These are phyloP conservation scores for Candida maltosa DNA, from an alignment of 805 yeast genomes.

Conservation along the genomic window DNA sequence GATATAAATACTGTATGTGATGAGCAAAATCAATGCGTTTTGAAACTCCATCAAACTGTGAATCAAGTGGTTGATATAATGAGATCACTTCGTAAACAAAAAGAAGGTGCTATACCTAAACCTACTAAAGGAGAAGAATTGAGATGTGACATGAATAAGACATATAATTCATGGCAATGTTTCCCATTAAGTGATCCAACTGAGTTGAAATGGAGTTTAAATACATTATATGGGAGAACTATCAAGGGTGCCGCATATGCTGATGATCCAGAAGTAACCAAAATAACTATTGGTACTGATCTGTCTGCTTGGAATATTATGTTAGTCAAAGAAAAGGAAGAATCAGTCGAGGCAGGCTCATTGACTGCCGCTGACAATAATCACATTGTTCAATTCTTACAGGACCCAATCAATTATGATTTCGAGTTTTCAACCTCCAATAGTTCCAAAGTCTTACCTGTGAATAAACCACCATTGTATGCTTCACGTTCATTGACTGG, in stretches of 20 bases:
- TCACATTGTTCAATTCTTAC: conserved; percentile 7
- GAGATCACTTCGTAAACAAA: conserved; percentile 58
- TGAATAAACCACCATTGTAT: conserved; percentile 54
- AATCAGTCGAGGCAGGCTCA: conserved; percentile 7
- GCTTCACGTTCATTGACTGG: conserved; percentile 90
- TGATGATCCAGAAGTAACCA: conserved; percentile 49
- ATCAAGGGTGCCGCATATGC: conserved; percentile 64
- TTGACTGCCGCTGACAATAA: conserved; percentile 12
- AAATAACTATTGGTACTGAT: conserved; percentile 16
- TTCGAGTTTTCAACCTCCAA: conserved; percentile 42
- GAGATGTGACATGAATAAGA: conserved; percentile 67
- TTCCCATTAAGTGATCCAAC: conserved; percentile 65
- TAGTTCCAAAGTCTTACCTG: conserved; percentile 38
- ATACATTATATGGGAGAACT: conserved; percentile 65
- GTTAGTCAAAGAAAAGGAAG: conserved; percentile 5
- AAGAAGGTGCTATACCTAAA: conserved; percentile 68
- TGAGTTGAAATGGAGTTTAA: conserved; percentile 49
- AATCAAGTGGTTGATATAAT: conserved; percentile 72
- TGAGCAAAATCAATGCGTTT: conserved; percentile 38
- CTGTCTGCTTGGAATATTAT: conserved; percentile 9
- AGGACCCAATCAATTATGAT: conserved; percentile 25
- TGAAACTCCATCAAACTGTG: conserved; percentile 61
- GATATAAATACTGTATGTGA: conserved; percentile 65
- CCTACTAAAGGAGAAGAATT: conserved; percentile 71
- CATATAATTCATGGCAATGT: conserved; percentile 62